Evolutionary conservation across 73 alveolate genomes (phyloP).

Genomic region (Paramecium caudatum): DNA sequence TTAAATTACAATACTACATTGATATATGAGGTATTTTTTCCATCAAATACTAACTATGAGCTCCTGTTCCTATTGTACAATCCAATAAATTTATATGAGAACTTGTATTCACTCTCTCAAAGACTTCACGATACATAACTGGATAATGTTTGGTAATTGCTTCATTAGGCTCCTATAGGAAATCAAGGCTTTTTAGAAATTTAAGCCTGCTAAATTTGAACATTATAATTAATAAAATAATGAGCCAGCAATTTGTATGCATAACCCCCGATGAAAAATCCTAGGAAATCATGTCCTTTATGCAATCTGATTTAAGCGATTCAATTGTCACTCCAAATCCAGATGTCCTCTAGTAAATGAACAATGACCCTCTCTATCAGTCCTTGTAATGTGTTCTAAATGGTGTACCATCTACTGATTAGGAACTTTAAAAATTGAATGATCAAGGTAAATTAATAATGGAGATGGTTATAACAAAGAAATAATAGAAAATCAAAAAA

Average conservation of each 20-base stretch:
- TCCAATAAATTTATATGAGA: neutral
- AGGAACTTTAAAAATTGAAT: slow-evolving; percentile 21
- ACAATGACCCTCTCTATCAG: neutral
- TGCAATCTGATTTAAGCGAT: neutral
- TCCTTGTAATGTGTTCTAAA: neutral
- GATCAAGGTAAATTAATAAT: neutral
- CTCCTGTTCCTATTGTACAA: slow-evolving; percentile 65
- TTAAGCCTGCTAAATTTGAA: neutral
- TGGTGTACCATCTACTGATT: slow-evolving; percentile 27
- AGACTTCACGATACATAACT: slow-evolving; percentile 42
- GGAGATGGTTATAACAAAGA: neutral
- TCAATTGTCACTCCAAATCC: neutral
- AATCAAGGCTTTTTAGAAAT: slow-evolving; percentile 30
- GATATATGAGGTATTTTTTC: neutral
- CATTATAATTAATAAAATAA: neutral
- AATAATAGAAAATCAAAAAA: neutral
- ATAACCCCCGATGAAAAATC: slow-evolving; percentile 53
- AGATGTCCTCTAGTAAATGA: neutral
- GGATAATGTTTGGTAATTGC: slow-evolving; percentile 41
- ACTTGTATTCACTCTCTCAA: neutral
- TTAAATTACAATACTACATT: neutral
- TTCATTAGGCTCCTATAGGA: neutral
- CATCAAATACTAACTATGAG: neutral
- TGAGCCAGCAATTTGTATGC: neutral
- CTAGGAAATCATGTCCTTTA: neutral